Conservation (phyloP, 2,329 filamentous ascomycete species). For the Fusarium sarcochroum region DNA sequence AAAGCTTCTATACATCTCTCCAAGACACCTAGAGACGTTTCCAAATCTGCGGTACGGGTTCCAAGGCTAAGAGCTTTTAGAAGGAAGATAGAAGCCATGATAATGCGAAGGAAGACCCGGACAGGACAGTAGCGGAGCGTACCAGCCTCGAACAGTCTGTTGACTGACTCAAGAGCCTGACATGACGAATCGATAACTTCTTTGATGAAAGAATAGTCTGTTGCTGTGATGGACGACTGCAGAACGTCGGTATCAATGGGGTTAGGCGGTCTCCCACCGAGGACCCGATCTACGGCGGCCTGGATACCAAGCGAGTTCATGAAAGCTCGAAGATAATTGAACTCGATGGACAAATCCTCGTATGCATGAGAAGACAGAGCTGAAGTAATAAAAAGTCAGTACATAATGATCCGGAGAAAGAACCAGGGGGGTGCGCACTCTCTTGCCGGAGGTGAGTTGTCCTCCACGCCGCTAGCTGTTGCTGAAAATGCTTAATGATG, state of each 20-base stretch:
- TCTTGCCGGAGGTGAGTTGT: constrained; percentile 2
- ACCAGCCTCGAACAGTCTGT: constrained; percentile 60
- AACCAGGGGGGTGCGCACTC: background rate
- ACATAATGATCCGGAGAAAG: fast-evolving
- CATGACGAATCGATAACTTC: constrained; percentile 69
- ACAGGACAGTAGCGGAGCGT: constrained; percentile 66
- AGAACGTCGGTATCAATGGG: constrained; percentile 7
- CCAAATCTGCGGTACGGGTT: constrained; percentile 21
- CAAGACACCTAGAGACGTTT: constrained; percentile 15
- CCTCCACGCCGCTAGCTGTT: constrained; percentile 26
- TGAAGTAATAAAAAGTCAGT: fast-evolving
- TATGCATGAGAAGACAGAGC: background rate
- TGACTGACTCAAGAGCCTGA: constrained; percentile 64
- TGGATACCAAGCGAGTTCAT: constrained; percentile 67
- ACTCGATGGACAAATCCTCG: constrained; percentile 57
- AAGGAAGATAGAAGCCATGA: constrained; percentile 68
- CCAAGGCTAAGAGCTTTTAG: constrained; percentile 54
- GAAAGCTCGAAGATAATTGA: constrained; percentile 59
- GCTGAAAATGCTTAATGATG: constrained; percentile 36
- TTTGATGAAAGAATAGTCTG: constrained; percentile 68
- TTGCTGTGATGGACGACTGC: constrained; percentile 59
- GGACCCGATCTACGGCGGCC: constrained; percentile 64
- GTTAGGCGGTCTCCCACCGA: constrained; percentile 23
- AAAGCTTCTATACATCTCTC: constrained; percentile 24
- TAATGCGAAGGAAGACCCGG: constrained; percentile 67